Base-by-base conservation (phyloP, 805 yeast species). In the Candida gorgasii region DNA sequence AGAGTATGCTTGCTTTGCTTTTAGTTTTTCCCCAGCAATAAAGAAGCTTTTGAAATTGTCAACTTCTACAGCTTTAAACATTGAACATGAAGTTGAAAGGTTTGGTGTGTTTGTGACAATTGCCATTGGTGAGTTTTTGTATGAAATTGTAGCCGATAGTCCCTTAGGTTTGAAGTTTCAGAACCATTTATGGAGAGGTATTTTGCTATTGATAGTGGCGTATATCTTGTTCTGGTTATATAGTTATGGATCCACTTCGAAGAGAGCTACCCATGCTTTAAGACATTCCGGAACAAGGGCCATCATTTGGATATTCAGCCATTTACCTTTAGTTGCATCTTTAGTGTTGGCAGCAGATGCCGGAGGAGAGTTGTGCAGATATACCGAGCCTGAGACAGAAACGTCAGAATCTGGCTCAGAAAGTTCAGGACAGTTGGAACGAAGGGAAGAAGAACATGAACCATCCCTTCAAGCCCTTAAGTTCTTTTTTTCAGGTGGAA, bases 51-150 rank as follows among this genome's bases (percentile, higher is more conserved):
- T 80, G 46, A 59, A 65, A 8, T 54, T 75, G 40, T 67, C 65
- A 11, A 72, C 68, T 42, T 72, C 83, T 8, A 79, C 87, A 0
- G 86, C 86, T 1, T 55, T 80, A 46, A 80, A 79, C 53, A 78
- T 82, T 43, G 86, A 80, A 49, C 86, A 82, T 53, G 85, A 80
- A 53, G 82, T 79, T 19, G 87, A 82, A 52, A 57, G 87, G 42
- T 70, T 67, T 51, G 69, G 75, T 2, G 78, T 81, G 0, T 82
- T 82, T 52, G 80, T 69, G 41, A 72, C 80, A 49, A 80, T 82
- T 58, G 85, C 84, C 4, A 69, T 82, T 47, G 87, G 87, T 26
- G 86, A 81, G 48, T 81, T 79, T 48, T 59, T 80, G 11, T 79
- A 74, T 51, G 74, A 72, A 30, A 62, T 77, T 7, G 83, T 79